Evolutionary conservation across 129 eudicot species (phyloP).

Genomic region (Lactuca sativa): DNA sequence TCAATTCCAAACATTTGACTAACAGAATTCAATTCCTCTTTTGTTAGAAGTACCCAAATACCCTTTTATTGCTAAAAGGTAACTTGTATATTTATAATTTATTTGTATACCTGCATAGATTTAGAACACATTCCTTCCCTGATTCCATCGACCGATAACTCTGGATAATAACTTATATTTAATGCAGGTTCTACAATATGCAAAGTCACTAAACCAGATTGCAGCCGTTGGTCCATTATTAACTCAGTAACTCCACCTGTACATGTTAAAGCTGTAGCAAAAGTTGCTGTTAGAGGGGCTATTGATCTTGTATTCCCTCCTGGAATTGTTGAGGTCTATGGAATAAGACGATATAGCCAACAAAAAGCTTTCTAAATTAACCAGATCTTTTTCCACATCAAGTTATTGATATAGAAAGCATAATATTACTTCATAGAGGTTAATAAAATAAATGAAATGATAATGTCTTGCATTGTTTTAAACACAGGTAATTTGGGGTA

Average conservation of each 20-base stretch:
- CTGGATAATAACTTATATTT: no score
- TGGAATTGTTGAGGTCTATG: constrained; percentile 76
- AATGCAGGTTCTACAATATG: constrained; percentile 80
- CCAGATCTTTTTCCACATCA: constrained; percentile 16
- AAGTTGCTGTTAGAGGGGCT: constrained; percentile 92
- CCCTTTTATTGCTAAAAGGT: no score
- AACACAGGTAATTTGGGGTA: neutral
- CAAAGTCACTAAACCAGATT: constrained; percentile 63
- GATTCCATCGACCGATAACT: no score
- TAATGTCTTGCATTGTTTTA: no score
- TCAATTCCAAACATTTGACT: no score
- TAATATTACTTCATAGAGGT: neutral
- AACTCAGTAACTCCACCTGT: constrained; percentile 91
- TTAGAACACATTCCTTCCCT: no score
- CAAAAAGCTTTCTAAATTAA: constrained; percentile 48
- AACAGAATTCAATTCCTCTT: no score
- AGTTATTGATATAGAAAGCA: constrained; percentile 20
- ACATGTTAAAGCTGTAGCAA: constrained; percentile 76
- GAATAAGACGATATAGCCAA: constrained; percentile 62
- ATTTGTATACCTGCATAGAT: no score
- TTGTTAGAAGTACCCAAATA: no score
- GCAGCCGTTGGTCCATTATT: constrained; percentile 76
- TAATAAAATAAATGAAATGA: neutral
- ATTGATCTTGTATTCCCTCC: constrained; percentile 90
- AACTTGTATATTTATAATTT: no score